Evolutionary conservation across 192 early-diverging fungal species (phyloP), one percentile per base, ranked within the genome.

Genomic region (Dissophora ornata): DNA sequence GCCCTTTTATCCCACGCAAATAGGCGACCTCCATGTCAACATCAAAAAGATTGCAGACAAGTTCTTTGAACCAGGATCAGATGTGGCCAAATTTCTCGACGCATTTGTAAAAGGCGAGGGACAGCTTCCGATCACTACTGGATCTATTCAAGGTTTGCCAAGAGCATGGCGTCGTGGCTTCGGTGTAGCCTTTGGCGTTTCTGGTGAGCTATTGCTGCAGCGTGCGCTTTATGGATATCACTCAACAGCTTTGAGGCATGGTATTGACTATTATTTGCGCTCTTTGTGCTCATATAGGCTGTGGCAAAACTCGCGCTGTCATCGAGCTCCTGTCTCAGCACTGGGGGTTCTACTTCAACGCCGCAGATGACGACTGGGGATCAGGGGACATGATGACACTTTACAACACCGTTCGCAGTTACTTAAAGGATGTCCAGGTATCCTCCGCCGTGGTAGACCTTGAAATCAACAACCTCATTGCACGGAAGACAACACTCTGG

Each of bases 331-430:
- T 62, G 5, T 62, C 61, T 21, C 61, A 62, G 18, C 61, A 62
- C 49, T 62, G 61, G 61, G 61, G 61, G n/a, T 62, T 62, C 61
- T 62, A 62, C 48, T 62, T 62, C 34, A 62, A 62, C 24, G 61
- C 61, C 24, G 12, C 58, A 4, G 22, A 41, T 51, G 61, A 62
- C 49, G 61, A 62, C 24, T 62, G 61, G 61, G 49, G 49, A 12
- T 51, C 34, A 18, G 61, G 33, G 0, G 62, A 64, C 28, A 64
- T 64, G 50, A 53, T 42, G 38, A 64, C 62, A 19, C 50, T 64
- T 48, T 29, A 22, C 22, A 32, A n/a, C n/a, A 34, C 48, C 24
- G 62, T 53, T 21, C 49, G 24, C n/a, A 16, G 25, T 21, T 29
- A 28, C 24, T 30, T 64, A 12, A 26, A 64, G 28, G 38, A 44